These are phyloP conservation scores for Rhodamnia rubescens DNA, from an alignment of 345 rosid species.

Conservation along the genomic window DNA sequence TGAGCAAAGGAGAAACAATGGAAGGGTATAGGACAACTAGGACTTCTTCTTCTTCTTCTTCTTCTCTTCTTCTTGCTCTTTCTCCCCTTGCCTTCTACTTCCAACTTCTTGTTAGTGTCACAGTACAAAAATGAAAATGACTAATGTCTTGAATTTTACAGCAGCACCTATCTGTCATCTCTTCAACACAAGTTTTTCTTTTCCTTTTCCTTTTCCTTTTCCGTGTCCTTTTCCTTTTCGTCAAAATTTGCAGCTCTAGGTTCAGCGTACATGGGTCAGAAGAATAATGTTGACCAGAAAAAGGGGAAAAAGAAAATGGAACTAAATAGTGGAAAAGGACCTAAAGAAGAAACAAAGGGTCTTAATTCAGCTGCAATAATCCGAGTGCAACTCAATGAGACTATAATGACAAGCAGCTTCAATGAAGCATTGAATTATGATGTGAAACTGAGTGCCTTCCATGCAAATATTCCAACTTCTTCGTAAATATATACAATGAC, in stretches of 20 bases:
- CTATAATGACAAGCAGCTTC: neutral
- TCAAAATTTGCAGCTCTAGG: neutral
- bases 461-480: neutral
- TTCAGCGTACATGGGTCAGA: neutral
- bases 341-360: neutral
- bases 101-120: neutral
- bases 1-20: constrained; percentile 3
- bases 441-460: neutral
- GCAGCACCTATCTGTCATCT: neutral
- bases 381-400: neutral
- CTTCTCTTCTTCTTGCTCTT: neutral
- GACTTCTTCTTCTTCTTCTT: neutral
- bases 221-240: neutral
- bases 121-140: neutral
- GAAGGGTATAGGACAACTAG: constrained; percentile 6
- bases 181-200: neutral
- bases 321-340: neutral
- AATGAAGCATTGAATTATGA: neutral
- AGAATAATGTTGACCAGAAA: neutral
- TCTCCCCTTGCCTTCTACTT: neutral
- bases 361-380: neutral
- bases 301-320: neutral
- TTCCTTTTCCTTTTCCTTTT: neutral
- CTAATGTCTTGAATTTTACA: neutral
- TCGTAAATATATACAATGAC: neutral